Base-by-base conservation (phyloP, 2,329 filamentous ascomycete genomes). In the Gremmenia infestans region DNA sequence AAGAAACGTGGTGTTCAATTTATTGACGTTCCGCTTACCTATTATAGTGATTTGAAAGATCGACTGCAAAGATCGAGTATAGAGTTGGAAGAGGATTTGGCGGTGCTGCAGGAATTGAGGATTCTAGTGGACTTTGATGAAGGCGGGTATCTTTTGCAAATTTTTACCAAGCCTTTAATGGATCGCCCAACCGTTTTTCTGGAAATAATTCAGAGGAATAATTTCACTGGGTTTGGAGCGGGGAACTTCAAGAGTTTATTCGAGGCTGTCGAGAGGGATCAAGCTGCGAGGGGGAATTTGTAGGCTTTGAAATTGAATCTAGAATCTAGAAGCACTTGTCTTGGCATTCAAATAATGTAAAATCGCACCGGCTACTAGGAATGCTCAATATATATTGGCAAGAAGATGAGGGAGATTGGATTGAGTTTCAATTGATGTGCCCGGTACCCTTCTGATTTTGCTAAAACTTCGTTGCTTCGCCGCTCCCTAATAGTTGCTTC, bases 51-150 rank as follows among this genome's bases (percentile, higher is more conserved):
- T 28, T 88, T 97, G 83, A 80, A 84, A 64, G 71, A 81, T 69
- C 81, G 92, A 28, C 78, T 97, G 7, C 81, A 83, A 65, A 76
- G 72, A 69, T 72, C 81, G 55, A 71, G 67, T 64, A 86, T 82
- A 83, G 75, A 80, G 66, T 79, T 97, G 28, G 77, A 86, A 56
- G 91, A 96, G 74, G 87, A 93, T 68, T 85, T 95, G 61, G 89
- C 89, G 52, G 85, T 80, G 19, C 79, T 97, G 51, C 79, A 89
- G 76, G 78, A 78, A 50, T 75, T 97, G 65, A 90, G 92, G 72
- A 96, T 97, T 65, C 74, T 97, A 65, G 94, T 97, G 68, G 92
- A 97, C 74, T 97, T 97, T 67, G 93, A 97, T 66, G 91, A 96
- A 79, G 84, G 83, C 22, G 93, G 93, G 0, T 97, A 97, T 72